phyloP scores from a whole-genome alignment of 1,139 yeast species.

The Debaryomyces sp. region DNA sequence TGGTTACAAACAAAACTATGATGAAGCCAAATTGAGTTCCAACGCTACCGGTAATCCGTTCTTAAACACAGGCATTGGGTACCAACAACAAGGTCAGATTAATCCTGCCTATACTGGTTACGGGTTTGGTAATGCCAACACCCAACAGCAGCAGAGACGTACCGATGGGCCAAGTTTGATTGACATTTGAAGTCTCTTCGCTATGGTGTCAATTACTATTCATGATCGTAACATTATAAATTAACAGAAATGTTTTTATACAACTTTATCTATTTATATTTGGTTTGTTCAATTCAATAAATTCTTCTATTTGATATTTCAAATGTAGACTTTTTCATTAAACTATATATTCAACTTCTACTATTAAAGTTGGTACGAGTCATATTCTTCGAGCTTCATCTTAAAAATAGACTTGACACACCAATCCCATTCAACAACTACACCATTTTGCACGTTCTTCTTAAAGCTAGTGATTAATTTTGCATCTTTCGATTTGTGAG shows the following conservation, averaged over 20 bases:
- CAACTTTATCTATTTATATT: constrained; percentile 2
- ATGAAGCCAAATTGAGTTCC: constrained; percentile 41
- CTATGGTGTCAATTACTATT: not conserved
- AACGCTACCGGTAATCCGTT: constrained; percentile 72
- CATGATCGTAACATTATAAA: not conserved
- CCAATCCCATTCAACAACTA: constrained; percentile 69
- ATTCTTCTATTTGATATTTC: not conserved
- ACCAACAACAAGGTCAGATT: constrained; percentile 55
- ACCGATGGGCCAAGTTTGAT: constrained; percentile 51
- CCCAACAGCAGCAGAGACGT: constrained; percentile 33
- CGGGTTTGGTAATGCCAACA: constrained; percentile 80
- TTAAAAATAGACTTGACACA: constrained; percentile 61
- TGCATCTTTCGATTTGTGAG: constrained; percentile 46
- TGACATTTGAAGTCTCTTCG: constrained; percentile 34
- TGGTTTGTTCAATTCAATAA: constrained; percentile 5
- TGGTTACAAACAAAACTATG: constrained; percentile 61
- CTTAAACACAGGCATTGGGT: constrained; percentile 75
- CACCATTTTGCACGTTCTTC: constrained; percentile 28
- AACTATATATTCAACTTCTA: not conserved
- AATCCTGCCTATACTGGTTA: constrained; percentile 74
- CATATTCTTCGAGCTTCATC: constrained; percentile 36
- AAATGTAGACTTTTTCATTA: not conserved
- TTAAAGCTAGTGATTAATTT: constrained; percentile 46
- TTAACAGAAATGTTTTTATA: constrained; percentile 1
- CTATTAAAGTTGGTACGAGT: constrained; percentile 23